These are phyloP conservation scores for Tylopilus felleus DNA, from an alignment of 768 basidiomycete genomes.

Conservation along the genomic window DNA sequence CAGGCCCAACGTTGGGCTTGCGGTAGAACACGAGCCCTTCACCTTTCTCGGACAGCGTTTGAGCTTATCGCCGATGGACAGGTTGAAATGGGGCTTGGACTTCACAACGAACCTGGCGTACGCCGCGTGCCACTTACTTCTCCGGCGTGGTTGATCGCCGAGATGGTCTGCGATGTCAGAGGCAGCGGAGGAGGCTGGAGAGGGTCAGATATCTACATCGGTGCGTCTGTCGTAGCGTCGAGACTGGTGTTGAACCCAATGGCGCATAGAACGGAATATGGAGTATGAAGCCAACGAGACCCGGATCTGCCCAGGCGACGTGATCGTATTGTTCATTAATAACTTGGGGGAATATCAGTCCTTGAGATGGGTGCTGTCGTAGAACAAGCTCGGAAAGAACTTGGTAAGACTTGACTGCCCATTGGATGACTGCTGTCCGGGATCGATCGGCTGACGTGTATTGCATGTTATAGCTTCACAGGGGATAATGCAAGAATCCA, in stretches of 20 bases:
- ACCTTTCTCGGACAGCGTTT: conserved; percentile 22
- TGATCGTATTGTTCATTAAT: neutral
- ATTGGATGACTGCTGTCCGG: neutral
- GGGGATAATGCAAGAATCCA: neutral
- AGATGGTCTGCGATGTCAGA: neutral
- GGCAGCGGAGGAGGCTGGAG: neutral
- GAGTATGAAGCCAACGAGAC: neutral
- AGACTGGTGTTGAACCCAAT: neutral
- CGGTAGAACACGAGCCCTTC: too few species aligned
- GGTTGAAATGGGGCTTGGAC: neutral
- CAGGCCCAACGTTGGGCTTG: too few species aligned
- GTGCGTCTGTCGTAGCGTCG: neutral
- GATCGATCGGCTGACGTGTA: neutral
- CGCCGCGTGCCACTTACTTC: neutral
- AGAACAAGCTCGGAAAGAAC: neutral
- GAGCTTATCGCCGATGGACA: neutral
- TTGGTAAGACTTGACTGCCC: neutral
- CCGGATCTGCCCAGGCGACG: neutral
- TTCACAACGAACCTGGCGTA: neutral
- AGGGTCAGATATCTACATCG: neutral
- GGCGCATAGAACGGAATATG: neutral
- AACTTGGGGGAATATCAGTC: neutral
- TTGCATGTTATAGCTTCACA: neutral
- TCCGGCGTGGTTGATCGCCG: neutral
- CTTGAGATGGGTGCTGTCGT: neutral